Base-by-base conservation (phyloP, 148 eudicot genomes). In the Fagopyrum homotropicum region DNA sequence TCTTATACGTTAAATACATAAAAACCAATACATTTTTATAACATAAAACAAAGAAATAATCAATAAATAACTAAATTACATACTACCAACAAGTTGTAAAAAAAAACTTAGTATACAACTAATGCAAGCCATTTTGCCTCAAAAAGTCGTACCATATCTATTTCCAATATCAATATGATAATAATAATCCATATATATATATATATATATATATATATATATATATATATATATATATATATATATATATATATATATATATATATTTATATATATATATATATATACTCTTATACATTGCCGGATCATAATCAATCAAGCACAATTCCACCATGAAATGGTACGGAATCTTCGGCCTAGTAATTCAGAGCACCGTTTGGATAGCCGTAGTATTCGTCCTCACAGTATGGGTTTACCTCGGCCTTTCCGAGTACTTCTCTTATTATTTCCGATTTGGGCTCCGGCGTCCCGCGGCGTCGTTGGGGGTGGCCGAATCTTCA, bases 361-460 rank as follows among this genome's bases (percentile, higher is more conserved):
- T 66, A 35, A 46, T 66, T 43, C 71, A 66, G 30, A 5, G 46
- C 71, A 11, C 71, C 9, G 43, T 66, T 43, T 66, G 12, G 47
- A 2, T 66, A 15, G 6, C 15, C 16, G 45, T 66, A 7, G 6
- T 66, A 14, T 17, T 66, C 47, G 6, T 66, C 46, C 71, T 66
- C 14, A 4, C 71, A 0, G 43, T 66, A 6, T 66, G 71, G 71
- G 6, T 66, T 3, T 66, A 4, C 47, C 7, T 40, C 45, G 14
- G 17, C 71, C 71, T 66, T 17, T 66, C 46, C 46, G 46, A 66
- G 17, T 66, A 40, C 71, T 66, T 45, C 71, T 57, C 29, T 29
- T 66, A 7, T 16, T 63, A 45, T 43, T 43, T 66, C 46, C 71
- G 71, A 4, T 14, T 4, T 19, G 46, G 47, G 71, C 9, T 66